Evolutionary conservation across 228 moss, liverwort and hornwort species (phyloP), one percentile per base, ranked within the genome.

Genomic region (Sphagnum fallax): DNA sequence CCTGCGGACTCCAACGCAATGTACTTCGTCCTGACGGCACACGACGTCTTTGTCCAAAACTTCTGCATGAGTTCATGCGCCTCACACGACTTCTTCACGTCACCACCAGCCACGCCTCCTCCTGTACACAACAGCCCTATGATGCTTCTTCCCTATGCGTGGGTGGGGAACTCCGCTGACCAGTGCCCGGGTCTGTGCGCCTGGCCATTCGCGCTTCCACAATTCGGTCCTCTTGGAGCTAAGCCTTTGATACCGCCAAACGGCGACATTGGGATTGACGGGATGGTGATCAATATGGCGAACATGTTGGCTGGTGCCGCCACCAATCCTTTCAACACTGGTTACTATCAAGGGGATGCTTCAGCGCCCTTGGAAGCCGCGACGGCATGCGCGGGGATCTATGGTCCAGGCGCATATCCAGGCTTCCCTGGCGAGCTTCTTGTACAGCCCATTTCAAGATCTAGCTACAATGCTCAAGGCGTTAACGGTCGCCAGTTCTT

Each of bases 261-360:
- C 8, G 92, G 82, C 0, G 91, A 96, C 49, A 84, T 80, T 5
- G 95, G 92, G 4, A 67, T 92, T 4, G 95, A 96, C 47, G 95
- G 92, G 13, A 92, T 96, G 91, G 69, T 96, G 47, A 96, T 96
- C 69, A 96, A 96, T 68, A 13, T 96, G 12, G 92, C 84, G 9
- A 68, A 79, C 61, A 96, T 96, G 75, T 47, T 96, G 59, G 91
- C 92, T 0, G 95, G 95, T 5, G 75, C 88, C 5, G 80, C 70
- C 4, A 96, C 92, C 0, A 87, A 96, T 67, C 95, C 95, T 4
- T 96, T 91, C 73, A 80, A 91, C 73, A 91, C 73, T 50, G 95
- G 92, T 5, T 96, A 80, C 67, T 96, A 92, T 53, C 92, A 96
- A 70, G 95, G 95, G 0, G 89, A 91, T 66, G 95, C 79, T 4